phyloP scores from a whole-genome alignment of 140 eudicot species.

The Ambrosia hybrid region DNA sequence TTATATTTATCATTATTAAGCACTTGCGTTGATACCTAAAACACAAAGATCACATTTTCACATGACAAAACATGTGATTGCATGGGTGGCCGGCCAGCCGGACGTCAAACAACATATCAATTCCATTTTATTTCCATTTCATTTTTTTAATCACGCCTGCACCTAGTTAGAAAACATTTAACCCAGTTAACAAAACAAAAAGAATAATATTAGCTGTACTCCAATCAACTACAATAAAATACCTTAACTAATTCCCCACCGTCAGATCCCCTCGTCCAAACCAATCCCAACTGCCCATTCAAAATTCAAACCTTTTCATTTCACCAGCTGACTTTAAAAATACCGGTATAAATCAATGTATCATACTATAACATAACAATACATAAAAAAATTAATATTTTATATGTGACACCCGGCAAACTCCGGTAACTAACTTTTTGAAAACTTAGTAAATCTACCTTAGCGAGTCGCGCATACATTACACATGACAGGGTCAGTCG shows the following conservation, averaged over 20 bases:
- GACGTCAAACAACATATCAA: constrained; percentile 29
- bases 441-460: no score
- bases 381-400: no score
- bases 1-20: no score
- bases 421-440: no score
- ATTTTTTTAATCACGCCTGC: constrained; percentile 17
- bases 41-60: constrained; percentile 17
- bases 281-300: neutral
- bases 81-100: constrained; percentile 25
- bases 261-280: constrained; percentile 10
- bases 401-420: no score
- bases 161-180: constrained; percentile 30
- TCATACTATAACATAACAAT: no score
- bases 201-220: constrained; percentile 32
- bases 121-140: constrained; percentile 1
- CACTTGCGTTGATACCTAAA: neutral
- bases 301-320: no score
- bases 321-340: no score
- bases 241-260: neutral
- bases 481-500: no score
- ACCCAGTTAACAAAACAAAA: constrained; percentile 20
- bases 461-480: no score
- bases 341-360: no score
- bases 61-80: neutral
- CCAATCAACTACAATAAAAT: neutral